phyloP scores from a whole-genome alignment of 2,329 filamentous ascomycete species.

The Diaporthe capsici region DNA sequence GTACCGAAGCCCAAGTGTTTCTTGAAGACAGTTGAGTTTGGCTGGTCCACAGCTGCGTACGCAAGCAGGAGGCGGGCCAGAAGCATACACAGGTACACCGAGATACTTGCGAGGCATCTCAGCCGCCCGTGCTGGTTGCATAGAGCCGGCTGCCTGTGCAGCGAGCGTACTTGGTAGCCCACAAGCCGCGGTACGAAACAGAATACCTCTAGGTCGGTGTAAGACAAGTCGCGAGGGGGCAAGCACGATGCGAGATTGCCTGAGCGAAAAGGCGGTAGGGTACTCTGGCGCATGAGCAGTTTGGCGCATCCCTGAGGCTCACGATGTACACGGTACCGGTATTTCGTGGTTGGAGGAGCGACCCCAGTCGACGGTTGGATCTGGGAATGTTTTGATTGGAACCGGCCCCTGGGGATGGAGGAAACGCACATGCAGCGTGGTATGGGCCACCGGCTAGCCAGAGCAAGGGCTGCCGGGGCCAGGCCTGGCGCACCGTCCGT shows the following conservation, averaged over 20 bases:
- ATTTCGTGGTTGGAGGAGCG: constrained; percentile 27
- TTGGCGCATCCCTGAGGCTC: constrained; percentile 38
- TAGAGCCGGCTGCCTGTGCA: constrained; percentile 35
- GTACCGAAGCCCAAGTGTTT: constrained; percentile 10
- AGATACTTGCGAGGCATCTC: constrained; percentile 9
- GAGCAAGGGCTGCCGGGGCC: constrained; percentile 24
- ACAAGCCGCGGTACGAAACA: constrained; percentile 38
- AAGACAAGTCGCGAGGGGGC: constrained; percentile 39
- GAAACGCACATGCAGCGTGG: constrained; percentile 33
- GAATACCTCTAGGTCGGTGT: constrained; percentile 34
- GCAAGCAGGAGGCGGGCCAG: constrained; percentile 7
- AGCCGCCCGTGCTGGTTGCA: constrained; percentile 28
- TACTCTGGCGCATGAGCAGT: constrained; percentile 33
- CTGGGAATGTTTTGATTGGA: constrained; percentile 37
- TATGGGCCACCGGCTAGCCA: constrained; percentile 29
- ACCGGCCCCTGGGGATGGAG: constrained; percentile 24
- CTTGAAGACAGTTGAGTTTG: constrained; percentile 14
- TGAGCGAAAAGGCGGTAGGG: constrained; percentile 39
- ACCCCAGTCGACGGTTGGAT: constrained; percentile 38
- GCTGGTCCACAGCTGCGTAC: constrained; percentile 14
- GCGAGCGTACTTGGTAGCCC: constrained; percentile 21
- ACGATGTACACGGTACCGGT: constrained; percentile 30
- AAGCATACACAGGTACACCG: constrained; percentile 12
- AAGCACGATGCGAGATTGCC: constrained; percentile 35
- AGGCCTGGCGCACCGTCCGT: constrained; percentile 40